Percentiles rank a stretch among this genome's conserved stretches.
Conservation (phyloP, 805 yeast genomes). For the Cyberlindnera samutprakarnensis region DNA sequence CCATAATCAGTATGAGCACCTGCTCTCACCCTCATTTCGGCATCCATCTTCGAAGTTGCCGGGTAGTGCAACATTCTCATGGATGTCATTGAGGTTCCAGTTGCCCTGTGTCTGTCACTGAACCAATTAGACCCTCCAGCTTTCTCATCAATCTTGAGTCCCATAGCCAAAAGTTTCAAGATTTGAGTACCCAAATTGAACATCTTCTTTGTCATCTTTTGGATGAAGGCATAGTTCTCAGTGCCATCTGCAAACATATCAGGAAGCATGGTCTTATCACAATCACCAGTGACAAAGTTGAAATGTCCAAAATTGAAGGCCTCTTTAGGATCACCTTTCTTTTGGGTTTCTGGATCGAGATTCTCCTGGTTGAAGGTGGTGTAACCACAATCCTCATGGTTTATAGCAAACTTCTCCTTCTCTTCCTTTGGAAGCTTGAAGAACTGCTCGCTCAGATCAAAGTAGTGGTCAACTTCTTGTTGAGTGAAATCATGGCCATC, state of each 20-base stretch:
- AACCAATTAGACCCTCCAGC: constrained; percentile 56
- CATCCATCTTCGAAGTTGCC: constrained; percentile 27
- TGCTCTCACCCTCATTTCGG: constrained; percentile 56
- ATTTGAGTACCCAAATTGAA: constrained; percentile 41
- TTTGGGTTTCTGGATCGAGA: constrained; percentile 21
- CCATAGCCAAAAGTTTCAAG: constrained; percentile 51
- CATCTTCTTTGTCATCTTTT: constrained; percentile 36
- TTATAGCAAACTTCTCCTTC: constrained; percentile 44
- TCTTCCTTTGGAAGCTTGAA: constrained; percentile 42
- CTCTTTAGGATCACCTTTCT: constrained; percentile 54
- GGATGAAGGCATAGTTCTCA: constrained; percentile 34
- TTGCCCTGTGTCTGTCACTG: constrained; percentile 46
- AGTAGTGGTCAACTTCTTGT: constrained; percentile 43
- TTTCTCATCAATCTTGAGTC: constrained; percentile 50
- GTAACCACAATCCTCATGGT: constrained; percentile 53
- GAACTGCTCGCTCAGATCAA: constrained; percentile 41
- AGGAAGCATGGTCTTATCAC: constrained; percentile 39
- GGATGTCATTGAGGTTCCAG: constrained; percentile 50
- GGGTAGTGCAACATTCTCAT: constrained; percentile 72
- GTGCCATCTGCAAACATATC: constrained; percentile 35
- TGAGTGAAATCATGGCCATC: constrained; percentile 61
- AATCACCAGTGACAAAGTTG: constrained; percentile 41
- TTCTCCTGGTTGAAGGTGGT: constrained; percentile 48
- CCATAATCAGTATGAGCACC: constrained; percentile 91
- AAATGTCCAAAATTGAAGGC: constrained; percentile 61